Evolutionary conservation across 495 filamentous ascomycete species (phyloP).

Genomic region (Tuber brumale): DNA sequence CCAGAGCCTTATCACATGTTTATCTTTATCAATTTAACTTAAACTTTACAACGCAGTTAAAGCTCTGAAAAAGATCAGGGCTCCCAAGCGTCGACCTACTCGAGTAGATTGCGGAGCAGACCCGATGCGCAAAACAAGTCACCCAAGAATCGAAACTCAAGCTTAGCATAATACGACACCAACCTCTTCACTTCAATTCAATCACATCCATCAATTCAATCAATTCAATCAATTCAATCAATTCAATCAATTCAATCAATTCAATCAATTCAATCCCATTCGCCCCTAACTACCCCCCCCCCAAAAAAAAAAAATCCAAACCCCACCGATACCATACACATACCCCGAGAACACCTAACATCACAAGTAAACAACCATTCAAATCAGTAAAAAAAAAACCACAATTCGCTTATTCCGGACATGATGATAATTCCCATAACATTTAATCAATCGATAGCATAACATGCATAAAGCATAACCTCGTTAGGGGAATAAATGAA

Average conservation of each 20-base stretch:
- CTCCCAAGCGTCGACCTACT: neutral
- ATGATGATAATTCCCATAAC: constrained; percentile 4
- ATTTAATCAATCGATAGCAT: neutral
- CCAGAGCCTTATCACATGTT: constrained; percentile 26
- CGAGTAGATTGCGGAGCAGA: too few species aligned
- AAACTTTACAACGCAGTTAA: neutral
- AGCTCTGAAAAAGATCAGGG: too few species aligned
- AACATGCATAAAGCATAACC: constrained; percentile 4
- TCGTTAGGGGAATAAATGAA: neutral
- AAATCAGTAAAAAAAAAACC: neutral
- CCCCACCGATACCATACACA: neutral
- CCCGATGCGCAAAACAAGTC: neutral
- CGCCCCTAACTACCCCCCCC: neutral
- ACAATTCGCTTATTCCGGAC: neutral
- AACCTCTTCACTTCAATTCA: neutral
- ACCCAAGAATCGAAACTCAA: neutral
- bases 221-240: neutral
- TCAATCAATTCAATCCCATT: neutral
- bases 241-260: neutral
- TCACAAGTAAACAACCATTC: neutral
- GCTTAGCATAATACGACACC: neutral
- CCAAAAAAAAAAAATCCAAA: neutral
- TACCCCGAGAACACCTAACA: neutral
- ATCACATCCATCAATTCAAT: neutral
- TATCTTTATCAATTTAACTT: neutral